A percentile compares a stretch with the other conserved stretches of the same genome.
Evolutionary conservation across 2,329 filamentous ascomycete genomes (phyloP).

Genomic region (Coniochaeta hoffmannii): DNA sequence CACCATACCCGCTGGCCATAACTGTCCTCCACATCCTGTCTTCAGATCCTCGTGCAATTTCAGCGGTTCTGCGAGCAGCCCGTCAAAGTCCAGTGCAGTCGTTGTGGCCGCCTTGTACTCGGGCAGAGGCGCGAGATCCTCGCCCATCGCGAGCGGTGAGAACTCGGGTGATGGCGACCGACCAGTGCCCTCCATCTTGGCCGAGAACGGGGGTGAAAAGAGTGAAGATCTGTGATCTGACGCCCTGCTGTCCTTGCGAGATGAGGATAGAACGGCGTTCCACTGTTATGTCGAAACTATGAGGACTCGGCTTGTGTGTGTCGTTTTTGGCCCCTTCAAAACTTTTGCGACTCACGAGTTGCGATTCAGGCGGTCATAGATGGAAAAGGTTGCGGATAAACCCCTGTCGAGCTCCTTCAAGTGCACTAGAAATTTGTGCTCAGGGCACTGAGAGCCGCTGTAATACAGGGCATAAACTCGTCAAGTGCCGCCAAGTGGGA

Average conservation of each 20-base stretch:
- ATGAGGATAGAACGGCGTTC: no score
- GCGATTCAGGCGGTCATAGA: not conserved
- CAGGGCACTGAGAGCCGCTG: not conserved
- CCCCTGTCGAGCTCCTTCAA: not conserved
- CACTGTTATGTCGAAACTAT: no score
- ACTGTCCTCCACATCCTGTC: slow-evolving; percentile 83
- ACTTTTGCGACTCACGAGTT: not conserved
- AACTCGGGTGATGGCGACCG: slow-evolving; percentile 39
- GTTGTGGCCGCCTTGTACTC: slow-evolving; percentile 48
- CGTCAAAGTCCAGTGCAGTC: slow-evolving; percentile 58
- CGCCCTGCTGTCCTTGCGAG: no score
- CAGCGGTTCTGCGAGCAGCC: slow-evolving; percentile 62
- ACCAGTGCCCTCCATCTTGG: not conserved
- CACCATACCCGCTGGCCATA: slow-evolving; percentile 92
- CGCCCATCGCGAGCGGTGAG: slow-evolving; percentile 42
- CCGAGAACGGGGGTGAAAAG: slow-evolving; percentile 5
- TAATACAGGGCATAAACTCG: not conserved
- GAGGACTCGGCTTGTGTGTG: no score
- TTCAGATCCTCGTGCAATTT: slow-evolving; percentile 77
- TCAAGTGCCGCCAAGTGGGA: not conserved
- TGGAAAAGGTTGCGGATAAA: slow-evolving; percentile 1
- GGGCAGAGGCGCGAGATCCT: slow-evolving; percentile 53
- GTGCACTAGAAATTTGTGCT: not conserved
- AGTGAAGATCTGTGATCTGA: no score
- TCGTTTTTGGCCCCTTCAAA: slow-evolving; percentile 3